Conservation (phyloP, 2,329 filamentous ascomycete species). For the Ceratocystis diversiconidia region DNA sequence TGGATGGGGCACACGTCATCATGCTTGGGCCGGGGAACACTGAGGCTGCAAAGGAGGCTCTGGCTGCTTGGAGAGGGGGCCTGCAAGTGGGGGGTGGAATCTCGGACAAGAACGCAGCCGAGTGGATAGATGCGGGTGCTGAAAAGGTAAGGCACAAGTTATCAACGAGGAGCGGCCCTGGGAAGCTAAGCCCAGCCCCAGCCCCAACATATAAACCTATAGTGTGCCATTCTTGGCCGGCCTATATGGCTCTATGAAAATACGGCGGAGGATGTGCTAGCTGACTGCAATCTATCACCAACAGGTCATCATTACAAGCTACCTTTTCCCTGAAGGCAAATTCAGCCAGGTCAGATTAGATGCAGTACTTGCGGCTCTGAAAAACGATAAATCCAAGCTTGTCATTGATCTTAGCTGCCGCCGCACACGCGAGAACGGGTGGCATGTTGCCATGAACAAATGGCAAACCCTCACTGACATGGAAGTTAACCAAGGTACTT, state of each 20-base stretch:
- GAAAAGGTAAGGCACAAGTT: slow-evolving; percentile 53
- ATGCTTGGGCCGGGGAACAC: slow-evolving; percentile 88
- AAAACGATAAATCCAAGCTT: slow-evolving; percentile 61
- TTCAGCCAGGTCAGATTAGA: slow-evolving; percentile 69
- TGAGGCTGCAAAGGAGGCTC: slow-evolving; percentile 60
- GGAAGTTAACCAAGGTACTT: slow-evolving; percentile 70
- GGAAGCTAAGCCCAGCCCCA: neutral
- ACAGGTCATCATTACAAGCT: slow-evolving; percentile 95
- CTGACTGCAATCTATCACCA: neutral
- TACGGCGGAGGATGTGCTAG: neutral
- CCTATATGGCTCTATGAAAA: neutral
- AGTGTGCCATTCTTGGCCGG: too few relatives aligned
- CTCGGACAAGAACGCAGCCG: slow-evolving; percentile 63
- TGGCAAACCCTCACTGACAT: slow-evolving; percentile 98
- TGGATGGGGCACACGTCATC: slow-evolving; percentile 81
- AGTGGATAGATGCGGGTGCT: slow-evolving; percentile 79
- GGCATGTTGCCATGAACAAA: slow-evolving; percentile 98
- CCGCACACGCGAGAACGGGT: slow-evolving; percentile 52
- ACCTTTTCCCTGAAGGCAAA: slow-evolving; percentile 69
- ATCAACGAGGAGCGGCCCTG: neutral
- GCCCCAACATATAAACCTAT: neutral
- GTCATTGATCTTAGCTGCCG: slow-evolving; percentile 94
- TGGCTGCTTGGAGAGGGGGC: slow-evolving; percentile 62
- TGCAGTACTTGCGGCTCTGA: slow-evolving; percentile 57
- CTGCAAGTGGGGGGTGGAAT: slow-evolving; percentile 94